Evolutionary conservation across 345 rosid species (phyloP).

Genomic region (Mercurialis annua): DNA sequence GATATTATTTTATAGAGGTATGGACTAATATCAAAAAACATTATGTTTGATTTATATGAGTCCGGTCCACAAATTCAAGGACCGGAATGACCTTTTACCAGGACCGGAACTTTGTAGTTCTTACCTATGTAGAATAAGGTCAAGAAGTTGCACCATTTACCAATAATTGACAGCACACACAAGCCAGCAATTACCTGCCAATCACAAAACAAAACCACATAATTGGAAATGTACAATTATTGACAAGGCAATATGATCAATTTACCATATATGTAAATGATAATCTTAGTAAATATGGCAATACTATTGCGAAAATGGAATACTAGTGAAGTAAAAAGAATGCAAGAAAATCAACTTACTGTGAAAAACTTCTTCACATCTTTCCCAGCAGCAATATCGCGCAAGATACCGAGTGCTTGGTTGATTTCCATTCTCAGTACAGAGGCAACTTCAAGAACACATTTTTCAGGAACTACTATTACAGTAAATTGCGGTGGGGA

Average conservation of each 20-base stretch:
- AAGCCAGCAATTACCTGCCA: conserved; percentile 58
- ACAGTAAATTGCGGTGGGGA: conserved; percentile 28
- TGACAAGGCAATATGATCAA: background rate
- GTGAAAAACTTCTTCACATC: conserved; percentile 26
- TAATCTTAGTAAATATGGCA: background rate
- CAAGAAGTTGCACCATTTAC: conserved; percentile 74
- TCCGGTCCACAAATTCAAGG: too few relatives aligned
- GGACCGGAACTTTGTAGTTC: too few relatives aligned
- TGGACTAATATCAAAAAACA: too few relatives aligned
- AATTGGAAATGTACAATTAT: background rate
- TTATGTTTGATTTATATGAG: too few relatives aligned
- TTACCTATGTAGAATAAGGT: conserved; percentile 80
- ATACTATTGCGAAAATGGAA: too few relatives aligned
- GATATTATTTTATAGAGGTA: too few relatives aligned
- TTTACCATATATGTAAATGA: background rate
- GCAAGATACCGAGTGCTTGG: conserved; percentile 13
- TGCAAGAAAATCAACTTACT: conserved; percentile 14
- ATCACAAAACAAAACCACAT: conserved; percentile 8
- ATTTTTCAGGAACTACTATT: conserved; percentile 24
- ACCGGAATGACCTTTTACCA: too few relatives aligned
- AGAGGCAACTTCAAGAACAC: conserved; percentile 23
- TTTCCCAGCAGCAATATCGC: conserved; percentile 22
- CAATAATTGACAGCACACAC: conserved; percentile 70
- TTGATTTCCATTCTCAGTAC: conserved; percentile 27
- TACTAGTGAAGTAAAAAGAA: background rate